Base-by-base conservation (phyloP, 345 rosid genomes). In the Sisymbrium altissimum region DNA sequence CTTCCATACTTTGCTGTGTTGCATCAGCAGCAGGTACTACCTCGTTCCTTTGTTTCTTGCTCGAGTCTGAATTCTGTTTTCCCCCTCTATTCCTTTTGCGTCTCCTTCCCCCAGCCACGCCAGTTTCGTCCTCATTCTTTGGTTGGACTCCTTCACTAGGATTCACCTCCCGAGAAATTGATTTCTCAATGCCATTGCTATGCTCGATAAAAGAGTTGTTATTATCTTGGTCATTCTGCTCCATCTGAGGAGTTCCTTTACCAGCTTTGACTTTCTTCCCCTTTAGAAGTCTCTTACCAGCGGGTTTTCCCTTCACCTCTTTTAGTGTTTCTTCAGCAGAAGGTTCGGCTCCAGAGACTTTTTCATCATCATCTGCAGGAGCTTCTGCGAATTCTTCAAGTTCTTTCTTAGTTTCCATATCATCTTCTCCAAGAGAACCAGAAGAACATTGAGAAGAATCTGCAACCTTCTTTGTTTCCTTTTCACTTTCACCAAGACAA, bases 91-190 rank as follows among this genome's bases (percentile, higher is more conserved):
- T 64, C 54, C 3, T 59, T 58, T 7, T 79, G 39, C 66, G 68
- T 74, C 57, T 68, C 55, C 30, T 68, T 2, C 14, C 29, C n/a
- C 36, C 72, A 13, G 64, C 43, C 50, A 27, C 44, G 38, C 69
- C 73, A 70, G 49, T 53, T 67, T 36, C 23, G 29, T 9, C 40
- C 25, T 32, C 61, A 45, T 50, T 69, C 7, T 64, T 75, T 52
- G 67, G 57, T 19, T 53, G 49, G 36, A 78, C 64, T 56, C 57
- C 81, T 59, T 81, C 76, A 68, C 50, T 11, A n/a, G 77, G 25
- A 72, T 68, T 78, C 23, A 43, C 67, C 63, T 81, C 74, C 72
- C 39, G 25, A 27, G 59, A 64, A 17, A 25, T 72, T 17, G 21
- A 41, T 32, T 63, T 27, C 64, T 64, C 81, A 60, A 18, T 66